A percentile compares a stretch with the other conserved stretches of the same genome.
Conservation (phyloP, 1,284 basidiomycete species). For the Phylloporus sp. region DNA sequence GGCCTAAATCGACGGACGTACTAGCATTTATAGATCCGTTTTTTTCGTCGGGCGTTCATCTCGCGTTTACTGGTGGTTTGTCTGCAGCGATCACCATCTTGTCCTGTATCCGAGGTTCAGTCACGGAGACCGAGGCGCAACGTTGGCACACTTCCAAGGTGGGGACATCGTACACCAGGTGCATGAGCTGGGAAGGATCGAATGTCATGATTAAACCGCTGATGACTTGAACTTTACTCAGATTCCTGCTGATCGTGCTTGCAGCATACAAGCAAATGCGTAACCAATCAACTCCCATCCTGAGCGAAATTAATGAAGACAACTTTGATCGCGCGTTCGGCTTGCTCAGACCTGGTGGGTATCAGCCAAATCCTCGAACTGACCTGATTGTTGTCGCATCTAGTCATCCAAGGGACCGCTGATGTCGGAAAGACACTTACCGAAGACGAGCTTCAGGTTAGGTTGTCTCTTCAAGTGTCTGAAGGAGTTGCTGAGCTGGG, state of each 20-base stretch:
- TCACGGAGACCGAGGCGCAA: not conserved
- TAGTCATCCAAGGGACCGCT: slow-evolving; percentile 40
- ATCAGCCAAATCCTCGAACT: not conserved
- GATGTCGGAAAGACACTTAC: slow-evolving; percentile 36
- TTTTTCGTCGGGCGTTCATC: slow-evolving; percentile 3
- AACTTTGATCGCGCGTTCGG: not conserved
- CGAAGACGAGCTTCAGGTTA: slow-evolving; percentile 33
- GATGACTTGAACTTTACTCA: not conserved
- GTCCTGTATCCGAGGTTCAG: not conserved
- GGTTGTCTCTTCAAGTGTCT: not conserved
- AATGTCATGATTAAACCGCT: not conserved
- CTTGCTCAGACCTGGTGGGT: not conserved
- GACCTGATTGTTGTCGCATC: not conserved
- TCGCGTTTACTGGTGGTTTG: not conserved
- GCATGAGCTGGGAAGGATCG: not conserved
- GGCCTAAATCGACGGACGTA: no score
- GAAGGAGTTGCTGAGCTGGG: not conserved
- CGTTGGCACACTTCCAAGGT: not conserved
- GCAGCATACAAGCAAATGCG: not conserved
- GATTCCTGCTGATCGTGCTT: not conserved
- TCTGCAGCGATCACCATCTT: not conserved
- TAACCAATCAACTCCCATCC: not conserved
- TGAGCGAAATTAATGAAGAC: slow-evolving; percentile 5
- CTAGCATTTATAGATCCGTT: slow-evolving; percentile 2
- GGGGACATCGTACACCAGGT: not conserved